These are phyloP conservation scores for Nelumbo lutea DNA, from an alignment of 164 flowering plant species.

Conservation along the genomic window DNA sequence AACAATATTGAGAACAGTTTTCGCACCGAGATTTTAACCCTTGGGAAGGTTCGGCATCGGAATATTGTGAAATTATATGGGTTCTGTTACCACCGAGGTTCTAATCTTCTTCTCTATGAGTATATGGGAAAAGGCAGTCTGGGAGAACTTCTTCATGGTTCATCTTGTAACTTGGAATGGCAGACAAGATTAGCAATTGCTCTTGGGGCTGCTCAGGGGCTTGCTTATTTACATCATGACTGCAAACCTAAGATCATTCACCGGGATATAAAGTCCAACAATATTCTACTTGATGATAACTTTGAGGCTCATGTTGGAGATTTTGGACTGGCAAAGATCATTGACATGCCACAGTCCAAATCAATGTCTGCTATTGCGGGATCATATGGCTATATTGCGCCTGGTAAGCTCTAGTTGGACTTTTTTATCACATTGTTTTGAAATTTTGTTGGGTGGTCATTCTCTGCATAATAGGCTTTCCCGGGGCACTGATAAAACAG, in stretches of 20 bases:
- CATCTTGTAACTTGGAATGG: constrained; percentile 64
- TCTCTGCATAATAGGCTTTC: no score
- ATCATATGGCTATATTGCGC: constrained; percentile 98
- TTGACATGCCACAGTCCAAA: constrained; percentile 95
- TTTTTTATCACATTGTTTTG: background rate
- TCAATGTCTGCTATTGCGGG: constrained; percentile 97
- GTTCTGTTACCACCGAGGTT: constrained; percentile 76
- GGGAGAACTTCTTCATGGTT: constrained; percentile 80
- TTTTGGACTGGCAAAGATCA: constrained; percentile 90
- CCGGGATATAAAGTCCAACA: constrained; percentile 95
- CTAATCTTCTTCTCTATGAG: constrained; percentile 87
- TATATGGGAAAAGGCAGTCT: constrained; percentile 86
- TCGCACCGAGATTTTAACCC: constrained; percentile 75
- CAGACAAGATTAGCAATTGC: constrained; percentile 64
- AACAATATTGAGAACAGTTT: constrained; percentile 76
- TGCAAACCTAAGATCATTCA: constrained; percentile 92
- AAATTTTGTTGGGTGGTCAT: background rate
- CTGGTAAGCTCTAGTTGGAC: constrained; percentile 54
- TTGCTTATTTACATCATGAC: constrained; percentile 90
- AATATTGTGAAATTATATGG: constrained; percentile 91
- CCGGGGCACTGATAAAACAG: no score
- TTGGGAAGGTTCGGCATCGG: constrained; percentile 89
- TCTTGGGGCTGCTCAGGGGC: constrained; percentile 95
- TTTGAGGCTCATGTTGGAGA: constrained; percentile 99
- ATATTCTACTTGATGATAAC: constrained; percentile 71